phyloP scores from a whole-genome alignment of 768 basidiomycete genomes.

The Crucibulum laeve region DNA sequence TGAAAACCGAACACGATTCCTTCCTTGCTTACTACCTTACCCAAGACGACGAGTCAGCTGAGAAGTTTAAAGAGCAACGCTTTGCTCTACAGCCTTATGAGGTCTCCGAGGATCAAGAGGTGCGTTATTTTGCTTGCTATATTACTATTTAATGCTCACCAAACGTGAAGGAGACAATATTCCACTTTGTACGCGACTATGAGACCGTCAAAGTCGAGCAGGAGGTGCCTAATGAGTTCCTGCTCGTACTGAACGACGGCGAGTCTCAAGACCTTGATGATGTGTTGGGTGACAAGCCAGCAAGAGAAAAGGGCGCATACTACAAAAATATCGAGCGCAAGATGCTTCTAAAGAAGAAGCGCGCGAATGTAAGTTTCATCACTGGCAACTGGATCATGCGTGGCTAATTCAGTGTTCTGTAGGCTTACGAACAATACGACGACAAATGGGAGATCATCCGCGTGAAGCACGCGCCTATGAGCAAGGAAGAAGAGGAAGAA shows the following conservation, averaged over 20 bases:
- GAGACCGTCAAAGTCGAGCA: constrained; percentile 85
- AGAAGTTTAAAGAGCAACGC: constrained; percentile 60
- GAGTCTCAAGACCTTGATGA: constrained; percentile 31
- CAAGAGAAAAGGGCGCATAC: constrained; percentile 64
- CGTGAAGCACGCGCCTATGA: constrained; percentile 66
- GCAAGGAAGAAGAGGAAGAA: constrained; percentile 70
- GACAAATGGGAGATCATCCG: constrained; percentile 84
- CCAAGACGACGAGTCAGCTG: constrained; percentile 66
- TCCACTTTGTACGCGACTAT: constrained; percentile 79
- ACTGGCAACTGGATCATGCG: neutral
- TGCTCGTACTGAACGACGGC: constrained; percentile 70
- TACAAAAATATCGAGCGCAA: constrained; percentile 89
- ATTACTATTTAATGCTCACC: neutral
- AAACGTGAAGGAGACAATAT: constrained; percentile 53
- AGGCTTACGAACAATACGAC: constrained; percentile 69
- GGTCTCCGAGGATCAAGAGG: constrained; percentile 53
- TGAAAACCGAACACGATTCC: constrained; percentile 85
- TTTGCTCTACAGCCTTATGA: constrained; percentile 36
- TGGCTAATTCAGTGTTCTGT: constrained; percentile 6
- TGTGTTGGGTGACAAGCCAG: constrained; percentile 26
- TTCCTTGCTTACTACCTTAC: constrained; percentile 86
- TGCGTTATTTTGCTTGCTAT: constrained; percentile 16
- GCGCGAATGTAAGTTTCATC: constrained; percentile 57
- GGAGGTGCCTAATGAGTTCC: constrained; percentile 81
- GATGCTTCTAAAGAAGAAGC: constrained; percentile 83